phyloP scores from a whole-genome alignment of 305 asterid genomes.

The Fraxinus velutina region DNA sequence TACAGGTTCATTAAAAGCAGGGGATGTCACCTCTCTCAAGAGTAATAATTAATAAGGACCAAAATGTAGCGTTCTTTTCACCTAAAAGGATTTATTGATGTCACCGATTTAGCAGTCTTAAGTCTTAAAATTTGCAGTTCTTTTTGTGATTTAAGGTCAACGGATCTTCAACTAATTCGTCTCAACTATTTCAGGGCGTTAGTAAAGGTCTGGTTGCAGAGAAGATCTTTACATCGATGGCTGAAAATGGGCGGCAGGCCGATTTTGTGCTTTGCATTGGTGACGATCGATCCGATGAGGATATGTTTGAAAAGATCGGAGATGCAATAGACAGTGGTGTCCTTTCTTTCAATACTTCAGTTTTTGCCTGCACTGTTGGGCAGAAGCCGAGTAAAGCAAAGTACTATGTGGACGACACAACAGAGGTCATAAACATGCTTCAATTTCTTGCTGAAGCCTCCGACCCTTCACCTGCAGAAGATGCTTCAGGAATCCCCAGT shows the following conservation, averaged over 20 bases:
- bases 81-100: background rate
- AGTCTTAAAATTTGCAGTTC: background rate
- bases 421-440: constrained; percentile 27
- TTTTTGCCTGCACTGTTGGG: constrained; percentile 47
- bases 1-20: background rate
- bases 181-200: constrained; percentile 32
- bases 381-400: constrained; percentile 51
- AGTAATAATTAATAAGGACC: background rate
- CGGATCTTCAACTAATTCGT: background rate
- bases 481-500: constrained; percentile 9
- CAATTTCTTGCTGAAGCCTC: constrained; percentile 27
- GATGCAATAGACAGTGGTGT: constrained; percentile 24
- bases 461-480: constrained; percentile 4
- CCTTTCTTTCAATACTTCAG: constrained; percentile 28
- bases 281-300: constrained; percentile 51
- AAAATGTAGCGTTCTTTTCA: background rate
- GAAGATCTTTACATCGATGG: constrained; percentile 35
- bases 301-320: constrained; percentile 46
- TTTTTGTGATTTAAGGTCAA: background rate
- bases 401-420: constrained; percentile 32
- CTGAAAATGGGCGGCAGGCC: constrained; percentile 29
- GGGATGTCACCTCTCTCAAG: background rate
- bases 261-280: constrained; percentile 49
- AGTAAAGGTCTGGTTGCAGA: constrained; percentile 49
- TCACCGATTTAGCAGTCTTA: background rate